Evolutionary conservation across 306 rosid genomes (phyloP), one percentile per base, ranked within the genome.

Genomic region (Biancaea sappan): DNA sequence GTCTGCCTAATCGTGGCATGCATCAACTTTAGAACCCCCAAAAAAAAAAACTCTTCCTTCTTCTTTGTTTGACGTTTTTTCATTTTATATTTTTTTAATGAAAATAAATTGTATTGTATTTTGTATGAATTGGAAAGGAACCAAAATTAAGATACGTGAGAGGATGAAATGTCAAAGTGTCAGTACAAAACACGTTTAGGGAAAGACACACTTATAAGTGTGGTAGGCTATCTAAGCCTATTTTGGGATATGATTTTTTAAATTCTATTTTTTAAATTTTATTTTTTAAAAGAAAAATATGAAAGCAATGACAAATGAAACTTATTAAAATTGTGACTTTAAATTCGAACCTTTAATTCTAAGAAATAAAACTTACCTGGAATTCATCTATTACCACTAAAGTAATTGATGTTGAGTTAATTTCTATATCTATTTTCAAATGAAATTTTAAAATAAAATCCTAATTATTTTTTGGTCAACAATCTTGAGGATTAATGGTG

Each of bases 401-500:
- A n/a, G n/a, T n/a, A n/a, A n/a, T n/a, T n/a, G n/a, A n/a, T n/a
- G n/a, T n/a, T n/a, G n/a, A n/a, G n/a, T n/a, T n/a, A n/a, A n/a
- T n/a, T n/a, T n/a, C n/a, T n/a, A n/a, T n/a, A n/a, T n/a, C n/a
- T n/a, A n/a, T n/a, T n/a, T n/a, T n/a, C n/a, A n/a, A n/a, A n/a
- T n/a, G n/a, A n/a, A n/a, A n/a, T n/a, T n/a, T n/a, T n/a, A n/a
- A n/a, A n/a, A n/a, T n/a, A n/a, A n/a, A n/a, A n/a, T n/a, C n/a
- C n/a, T n/a, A n/a, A n/a, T n/a, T n/a, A n/a, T n/a, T 31, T 82
- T 77, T 60, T 43, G 59, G 51, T 56, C 53, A 83, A 67, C 86
- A 72, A 76, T 75, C 71, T 25, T 71, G 69, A 76, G 71, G 28
- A 10, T 6, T 9, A 61, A 34, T 34, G 47, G 48, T 18, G 40